Evolutionary conservation across 164 flowering plant species (phyloP), one percentile per base, ranked within the genome.

Genomic region (Warburgia ugandensis): DNA sequence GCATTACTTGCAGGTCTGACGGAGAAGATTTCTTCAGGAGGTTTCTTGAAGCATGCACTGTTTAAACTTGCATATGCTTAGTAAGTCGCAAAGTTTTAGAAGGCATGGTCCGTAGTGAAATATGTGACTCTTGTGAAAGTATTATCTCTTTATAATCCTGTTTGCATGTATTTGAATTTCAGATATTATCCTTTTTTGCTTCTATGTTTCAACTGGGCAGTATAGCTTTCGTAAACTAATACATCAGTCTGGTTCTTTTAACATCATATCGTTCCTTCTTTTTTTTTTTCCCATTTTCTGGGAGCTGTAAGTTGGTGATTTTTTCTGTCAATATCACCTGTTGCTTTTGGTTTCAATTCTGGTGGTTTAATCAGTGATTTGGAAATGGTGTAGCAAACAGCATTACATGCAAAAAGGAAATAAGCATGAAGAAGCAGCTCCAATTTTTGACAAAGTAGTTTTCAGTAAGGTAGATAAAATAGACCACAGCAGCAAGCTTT

Each of bases 1-100:
- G n/a, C n/a, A n/a, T 21, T 44, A 19, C 55, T 62, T 56, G 62
- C 86, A 92, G 96, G 97, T 69, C 65, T 94, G 73, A 67, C 53
- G 2, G 80, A 81, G 65, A 94, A 80, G 77, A 66, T 89, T 38
- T 70, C 94, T 54, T 37, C 83, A 4, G 83, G 87, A 20, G 84
- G 97, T 13, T 36, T 77, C 27, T 51, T 89, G 36, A 94, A 70
- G 58, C 43, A 67, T 50, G 65, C 64, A 48, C 12, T 94, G 38
- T 89, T 94, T 66, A 73, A 81, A 42, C 0, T 74, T 35, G 97
- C 97, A 50, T 84, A 78, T 54, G 60, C 79, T 29, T 72, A 69
- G 99, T 94, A 77, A 82, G 97, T 77, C 26, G 3, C 16, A 35
- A 2, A 1, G 14, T 35, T 35, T 35, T 35, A 35, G 38, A 5